phyloP scores from a whole-genome alignment of 306 rosid species.

The Vigna radiata region DNA sequence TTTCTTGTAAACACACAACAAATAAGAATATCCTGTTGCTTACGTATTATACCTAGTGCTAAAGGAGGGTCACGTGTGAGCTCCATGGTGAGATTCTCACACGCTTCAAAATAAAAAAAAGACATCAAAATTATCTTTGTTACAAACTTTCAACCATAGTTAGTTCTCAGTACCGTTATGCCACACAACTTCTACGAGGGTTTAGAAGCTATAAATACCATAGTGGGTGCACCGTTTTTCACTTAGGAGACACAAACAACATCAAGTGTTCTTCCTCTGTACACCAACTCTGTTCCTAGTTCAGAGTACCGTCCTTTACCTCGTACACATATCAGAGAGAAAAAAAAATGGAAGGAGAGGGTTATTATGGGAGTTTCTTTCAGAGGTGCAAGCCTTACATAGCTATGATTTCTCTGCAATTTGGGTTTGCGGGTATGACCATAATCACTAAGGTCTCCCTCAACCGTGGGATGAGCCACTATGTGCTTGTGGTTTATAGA shows the following conservation, averaged over 20 bases:
- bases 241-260: conserved; percentile 60
- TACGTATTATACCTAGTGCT: conserved; percentile 22
- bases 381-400: conserved; percentile 81
- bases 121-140: neutral
- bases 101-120: conserved; percentile 37
- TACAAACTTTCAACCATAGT: neutral
- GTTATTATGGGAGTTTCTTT: conserved; percentile 42
- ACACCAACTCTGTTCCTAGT: conserved; percentile 24
- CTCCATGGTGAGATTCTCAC: conserved; percentile 35
- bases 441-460: conserved; percentile 86
- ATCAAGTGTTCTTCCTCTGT: conserved; percentile 60
- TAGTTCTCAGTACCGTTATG: neutral
- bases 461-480: conserved; percentile 92
- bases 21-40: conserved; percentile 43
- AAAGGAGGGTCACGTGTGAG: conserved; percentile 48
- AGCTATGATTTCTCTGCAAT: conserved; percentile 85
- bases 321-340: neutral
- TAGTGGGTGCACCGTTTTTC: conserved; percentile 28
- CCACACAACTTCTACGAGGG: neutral
- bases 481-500: conserved; percentile 86
- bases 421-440: conserved; percentile 96
- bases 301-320: conserved; percentile 4
- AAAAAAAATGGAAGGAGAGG: conserved; percentile 57
- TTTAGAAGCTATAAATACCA: conserved; percentile 54
- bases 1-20: conserved; percentile 24